Conservation (phyloP, 1,284 basidiomycete species). For the Moesziomyces aphidis region DNA sequence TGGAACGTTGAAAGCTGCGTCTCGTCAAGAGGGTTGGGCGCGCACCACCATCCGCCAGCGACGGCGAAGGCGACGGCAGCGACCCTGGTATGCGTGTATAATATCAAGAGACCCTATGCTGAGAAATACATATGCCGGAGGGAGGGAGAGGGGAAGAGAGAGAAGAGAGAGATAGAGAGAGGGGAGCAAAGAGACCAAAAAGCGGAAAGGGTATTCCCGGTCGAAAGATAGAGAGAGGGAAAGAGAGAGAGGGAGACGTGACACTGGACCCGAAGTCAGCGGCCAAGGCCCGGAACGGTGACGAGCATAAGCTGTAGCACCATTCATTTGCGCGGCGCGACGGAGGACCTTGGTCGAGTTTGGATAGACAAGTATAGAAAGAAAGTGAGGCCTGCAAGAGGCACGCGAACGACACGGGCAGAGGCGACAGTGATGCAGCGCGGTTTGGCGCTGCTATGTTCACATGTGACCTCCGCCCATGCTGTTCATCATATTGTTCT, state of each 20-base stretch:
- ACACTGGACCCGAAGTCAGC: neutral
- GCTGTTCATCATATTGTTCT: conserved; percentile 27
- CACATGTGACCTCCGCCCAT: conserved; percentile 32
- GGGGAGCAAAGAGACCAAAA: neutral
- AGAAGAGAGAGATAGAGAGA: conserved; percentile 4
- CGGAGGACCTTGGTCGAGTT: neutral
- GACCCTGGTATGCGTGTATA: conserved; percentile 36
- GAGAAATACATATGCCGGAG: conserved; percentile 26
- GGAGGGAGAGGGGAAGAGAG: conserved; percentile 4
- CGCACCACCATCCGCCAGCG: neutral
- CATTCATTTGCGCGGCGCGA: too few species aligned
- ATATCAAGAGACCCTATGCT: conserved; percentile 19
- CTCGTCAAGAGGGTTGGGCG: conserved; percentile 19
- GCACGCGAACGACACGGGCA: neutral
- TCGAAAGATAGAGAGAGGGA: neutral
- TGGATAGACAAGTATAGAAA: neutral
- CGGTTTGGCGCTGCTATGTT: neutral
- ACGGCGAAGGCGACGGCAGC: neutral
- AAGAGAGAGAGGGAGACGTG: neutral
- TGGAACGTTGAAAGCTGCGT: conserved; percentile 9
- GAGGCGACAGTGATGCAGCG: neutral
- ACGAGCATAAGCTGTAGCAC: too few species aligned
- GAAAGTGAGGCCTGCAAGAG: neutral
- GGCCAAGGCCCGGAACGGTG: neutral
- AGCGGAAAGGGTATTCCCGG: neutral